Base-by-base conservation (phyloP, 2,329 filamentous ascomycete genomes). In the Cercospora nicotianae region DNA sequence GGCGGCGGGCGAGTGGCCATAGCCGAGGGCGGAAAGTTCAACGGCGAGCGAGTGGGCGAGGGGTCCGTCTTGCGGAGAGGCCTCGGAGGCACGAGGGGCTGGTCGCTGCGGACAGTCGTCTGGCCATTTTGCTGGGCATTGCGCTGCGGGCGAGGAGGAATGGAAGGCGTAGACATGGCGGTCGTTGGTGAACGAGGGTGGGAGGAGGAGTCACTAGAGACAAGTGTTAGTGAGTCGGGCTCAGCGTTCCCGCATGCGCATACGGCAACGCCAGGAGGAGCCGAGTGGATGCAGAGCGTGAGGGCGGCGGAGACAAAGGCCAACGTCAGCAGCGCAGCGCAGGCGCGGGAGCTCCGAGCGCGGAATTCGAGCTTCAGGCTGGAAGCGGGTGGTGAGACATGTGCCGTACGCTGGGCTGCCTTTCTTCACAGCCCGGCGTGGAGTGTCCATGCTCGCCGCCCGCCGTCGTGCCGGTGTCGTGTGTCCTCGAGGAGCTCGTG, bases 1-100 rank as follows among this genome's bases (percentile, higher is more conserved):
- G 70, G 73, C 70, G 70, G 66, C 67, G 71, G 73, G 75, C 57
- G 64, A 60, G 77, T 78, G 67, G 77, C 79, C 76, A 75, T 77
- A 74, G 75, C 72, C 79, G 83, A 79, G 68, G 90, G 87, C 9
- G 82, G 79, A 75, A 93, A 91, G 78, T 94, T 95, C 75, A 97
- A 84, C 8, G 94, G 94, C 63, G 94, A 97, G 61, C 88, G 92
- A 39, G 93, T 91, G 78, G 91, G 97, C 74, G 90, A 89, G 74
- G 92, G 90, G 92, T 79, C 93, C 91, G 72, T 93, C 89, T 83
- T 85, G 77, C 89, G 89, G 73, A 84, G 83, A 63, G 94, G 94
- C 70, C 94, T 91, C 69, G 93, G 91, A 71, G 94, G 94, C 60
- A 97, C 86, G 76, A 87, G 87, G 69, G 94, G 93, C 51, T 87